Evolutionary conservation across 352 stramenopile genomes (phyloP), one percentile per base, ranked within the genome.

Genomic region (Globisporangium apiculatum): DNA sequence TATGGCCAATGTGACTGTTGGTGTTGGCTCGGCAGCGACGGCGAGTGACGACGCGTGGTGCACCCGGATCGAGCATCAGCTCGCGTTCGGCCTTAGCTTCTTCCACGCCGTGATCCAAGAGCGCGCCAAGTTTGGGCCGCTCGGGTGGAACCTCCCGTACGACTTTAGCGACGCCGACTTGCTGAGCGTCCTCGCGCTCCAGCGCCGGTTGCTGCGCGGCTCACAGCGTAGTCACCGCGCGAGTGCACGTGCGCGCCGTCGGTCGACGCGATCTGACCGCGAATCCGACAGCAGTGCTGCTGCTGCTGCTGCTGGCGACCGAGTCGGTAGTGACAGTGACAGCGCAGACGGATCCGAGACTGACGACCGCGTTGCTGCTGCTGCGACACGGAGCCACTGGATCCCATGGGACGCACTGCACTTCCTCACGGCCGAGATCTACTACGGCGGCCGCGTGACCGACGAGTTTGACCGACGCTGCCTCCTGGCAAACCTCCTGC

Each of bases 131-230:
- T 94, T 91, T 53, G 84, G 84, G 0, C 64, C 80, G 3, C 66
- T 91, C 1, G 84, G 84, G 1, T 94, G 84, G 84, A 94, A 89
- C 50, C 51, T 89, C 1, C 77, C 62, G 46, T 88, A 94, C 55
- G 77, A 92, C 41, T 94, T 94, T 40, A 91, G 72, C 31, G 81
- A 89, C 40, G 71, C 83, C 0, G 84, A 94, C 57, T 84, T 94
- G 47, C 53, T 86, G 9, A 94, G 81, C 41, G 77, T 86, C 14
- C 60, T 92, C 18, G 72, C 69, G 48, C 58, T 91, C 1, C 75
- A 91, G 35, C 68, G 66, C 8, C 67, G 71, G 10, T 61, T 92
- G 35, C 54, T 94, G 6, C 47, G 62, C 47, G 65, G 61, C 9
- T 51, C 47, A 9, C 47, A 48, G 14, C 18, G 5, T 4, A 53